Evolutionary conservation across 2,329 filamentous ascomycete species (phyloP).

Genomic region (Penicillium sp.): DNA sequence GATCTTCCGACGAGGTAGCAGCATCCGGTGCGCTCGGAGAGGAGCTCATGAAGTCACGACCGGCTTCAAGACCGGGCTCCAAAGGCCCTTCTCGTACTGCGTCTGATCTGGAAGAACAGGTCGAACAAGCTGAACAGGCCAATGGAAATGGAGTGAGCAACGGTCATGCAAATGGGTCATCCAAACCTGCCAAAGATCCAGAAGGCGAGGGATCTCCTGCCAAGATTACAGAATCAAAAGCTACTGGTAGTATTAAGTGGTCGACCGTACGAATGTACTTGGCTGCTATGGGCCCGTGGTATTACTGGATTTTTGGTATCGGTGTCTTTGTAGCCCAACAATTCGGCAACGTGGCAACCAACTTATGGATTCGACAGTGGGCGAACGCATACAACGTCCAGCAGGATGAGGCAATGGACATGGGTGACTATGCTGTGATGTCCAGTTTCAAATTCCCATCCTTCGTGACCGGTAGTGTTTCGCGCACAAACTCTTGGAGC

Average conservation of each 20-base stretch:
- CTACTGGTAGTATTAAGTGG: slow-evolving; percentile 82
- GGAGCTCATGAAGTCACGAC: slow-evolving; percentile 71
- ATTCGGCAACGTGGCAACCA: slow-evolving; percentile 78
- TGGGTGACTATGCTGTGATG: slow-evolving; percentile 39
- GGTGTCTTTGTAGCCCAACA: slow-evolving; percentile 79
- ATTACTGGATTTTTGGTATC: slow-evolving; percentile 80
- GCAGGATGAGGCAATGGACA: slow-evolving; percentile 28
- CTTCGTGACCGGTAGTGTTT: slow-evolving; percentile 33
- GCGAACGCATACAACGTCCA: slow-evolving; percentile 75
- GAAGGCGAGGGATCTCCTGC: slow-evolving; percentile 41
- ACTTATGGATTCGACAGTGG: slow-evolving; percentile 94
- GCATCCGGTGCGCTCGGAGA: slow-evolving; percentile 85
- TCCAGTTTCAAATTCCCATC: slow-evolving; percentile 34
- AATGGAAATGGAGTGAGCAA: slow-evolving; percentile 50
- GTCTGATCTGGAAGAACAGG: slow-evolving; percentile 66
- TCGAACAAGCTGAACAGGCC: slow-evolving; percentile 44
- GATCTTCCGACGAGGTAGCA: slow-evolving; percentile 73
- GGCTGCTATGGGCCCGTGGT: slow-evolving; percentile 88
- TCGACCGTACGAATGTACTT: slow-evolving; percentile 83
- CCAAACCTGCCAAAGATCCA: slow-evolving; percentile 32
- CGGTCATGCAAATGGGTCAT: slow-evolving; percentile 45
- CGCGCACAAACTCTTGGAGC: slow-evolving; percentile 28
- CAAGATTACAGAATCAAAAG: slow-evolving; percentile 68
- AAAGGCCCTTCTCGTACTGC: slow-evolving; percentile 72
- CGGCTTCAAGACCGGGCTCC: slow-evolving; percentile 67